Conservation (phyloP, 371 early-diverging fungal species). For the Actinomortierella ambigua region DNA sequence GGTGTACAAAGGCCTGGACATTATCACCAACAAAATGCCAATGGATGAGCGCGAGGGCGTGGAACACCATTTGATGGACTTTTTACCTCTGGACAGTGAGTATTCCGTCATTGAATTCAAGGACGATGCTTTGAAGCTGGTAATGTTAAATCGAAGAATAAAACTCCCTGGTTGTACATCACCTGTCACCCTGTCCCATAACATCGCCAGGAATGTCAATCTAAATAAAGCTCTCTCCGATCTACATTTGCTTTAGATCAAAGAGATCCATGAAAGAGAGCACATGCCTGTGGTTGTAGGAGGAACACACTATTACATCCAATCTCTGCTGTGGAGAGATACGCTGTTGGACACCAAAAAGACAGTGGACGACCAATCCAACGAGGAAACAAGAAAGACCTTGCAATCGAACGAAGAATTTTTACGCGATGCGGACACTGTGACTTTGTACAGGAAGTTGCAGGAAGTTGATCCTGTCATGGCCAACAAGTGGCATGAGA, state of each 20-base stretch:
- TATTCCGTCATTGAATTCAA: conserved; percentile 89
- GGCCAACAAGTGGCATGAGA: conserved; percentile 92
- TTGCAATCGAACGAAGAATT: conserved; percentile 44
- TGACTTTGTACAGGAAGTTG: conserved; percentile 65
- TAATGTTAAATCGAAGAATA: conserved; percentile 26
- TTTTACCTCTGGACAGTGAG: conserved; percentile 75
- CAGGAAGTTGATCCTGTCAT: conserved; percentile 81
- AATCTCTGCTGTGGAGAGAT: conserved; percentile 83
- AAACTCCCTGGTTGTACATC: not conserved
- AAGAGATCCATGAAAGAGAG: conserved; percentile 67
- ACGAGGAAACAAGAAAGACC: conserved; percentile 16
- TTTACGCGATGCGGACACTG: conserved; percentile 47
- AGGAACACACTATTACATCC: conserved; percentile 96
- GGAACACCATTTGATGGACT: conserved; percentile 89
- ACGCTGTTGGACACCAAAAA: conserved; percentile 57
- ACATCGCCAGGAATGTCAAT: not conserved
- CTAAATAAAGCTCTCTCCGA: not conserved
- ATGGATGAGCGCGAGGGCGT: conserved; percentile 70
- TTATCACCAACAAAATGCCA: conserved; percentile 94
- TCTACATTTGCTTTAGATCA: conserved; percentile 59
- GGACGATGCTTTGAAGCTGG: conserved; percentile 72
- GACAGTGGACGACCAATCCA: conserved; percentile 15
- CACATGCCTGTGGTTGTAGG: conserved; percentile 91
- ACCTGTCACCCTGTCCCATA: not conserved
- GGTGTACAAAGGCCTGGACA: conserved; percentile 90